Evolutionary conservation across 2,329 filamentous ascomycete genomes (phyloP).

Genomic region (Epicoccum sorghinum): DNA sequence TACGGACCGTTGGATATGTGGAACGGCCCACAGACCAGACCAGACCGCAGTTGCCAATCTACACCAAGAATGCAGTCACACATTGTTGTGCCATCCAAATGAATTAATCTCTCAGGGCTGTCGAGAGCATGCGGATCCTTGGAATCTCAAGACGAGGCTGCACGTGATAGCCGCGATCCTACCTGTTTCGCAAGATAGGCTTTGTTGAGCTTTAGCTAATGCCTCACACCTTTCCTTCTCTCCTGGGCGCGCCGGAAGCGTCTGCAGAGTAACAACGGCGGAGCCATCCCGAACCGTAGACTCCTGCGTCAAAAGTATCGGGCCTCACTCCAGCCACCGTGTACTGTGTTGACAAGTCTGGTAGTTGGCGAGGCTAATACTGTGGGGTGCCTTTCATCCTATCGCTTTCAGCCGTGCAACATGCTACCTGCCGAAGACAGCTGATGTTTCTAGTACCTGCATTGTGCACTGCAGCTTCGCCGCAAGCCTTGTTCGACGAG

Average conservation of each 20-base stretch:
- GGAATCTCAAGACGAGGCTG: too few relatives aligned
- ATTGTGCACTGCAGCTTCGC: conserved; percentile 9
- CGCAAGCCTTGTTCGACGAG: neutral
- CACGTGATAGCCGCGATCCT: too few relatives aligned
- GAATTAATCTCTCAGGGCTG: neutral
- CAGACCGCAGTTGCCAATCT: conserved; percentile 11
- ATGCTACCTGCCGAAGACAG: neutral
- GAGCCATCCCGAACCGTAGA: neutral
- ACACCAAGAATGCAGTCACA: conserved; percentile 1
- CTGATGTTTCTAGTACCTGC: conserved; percentile 16
- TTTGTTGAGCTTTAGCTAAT: too few relatives aligned
- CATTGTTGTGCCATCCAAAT: conserved; percentile 2
- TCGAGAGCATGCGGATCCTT: too few relatives aligned
- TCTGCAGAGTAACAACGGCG: neutral
- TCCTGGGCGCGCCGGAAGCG: neutral
- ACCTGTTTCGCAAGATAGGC: too few relatives aligned
- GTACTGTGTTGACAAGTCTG: neutral
- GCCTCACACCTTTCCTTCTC: neutral
- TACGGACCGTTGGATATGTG: conserved; percentile 13
- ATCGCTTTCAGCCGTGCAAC: conserved; percentile 8
- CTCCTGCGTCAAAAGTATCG: neutral
- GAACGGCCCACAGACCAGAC: conserved; percentile 5
- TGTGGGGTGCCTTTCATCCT: conserved; percentile 6
- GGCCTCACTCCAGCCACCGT: neutral
- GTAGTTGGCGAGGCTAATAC: neutral